Base-by-base conservation (phyloP, 371 early-diverging fungal species). In the Thermomucor indicae-seudaticae region DNA sequence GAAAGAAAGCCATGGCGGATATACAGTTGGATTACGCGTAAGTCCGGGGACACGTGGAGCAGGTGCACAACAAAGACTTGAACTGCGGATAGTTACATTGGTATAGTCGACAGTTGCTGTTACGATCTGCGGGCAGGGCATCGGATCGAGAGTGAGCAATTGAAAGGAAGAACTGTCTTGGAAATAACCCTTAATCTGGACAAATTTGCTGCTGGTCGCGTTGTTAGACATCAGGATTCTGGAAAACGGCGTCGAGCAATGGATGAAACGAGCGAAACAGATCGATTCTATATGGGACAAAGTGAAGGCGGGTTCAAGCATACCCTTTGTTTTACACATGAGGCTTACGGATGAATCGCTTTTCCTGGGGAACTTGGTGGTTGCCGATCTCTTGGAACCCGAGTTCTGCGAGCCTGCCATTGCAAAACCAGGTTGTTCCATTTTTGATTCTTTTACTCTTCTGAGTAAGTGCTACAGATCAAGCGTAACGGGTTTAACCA, bases 21-120 rank as follows among this genome's bases (percentile, higher is more conserved):
- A 47, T 57, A 10, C 47, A 51, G 34, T 17, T 57, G 1, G 47
- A 57, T 14, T 57, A 51, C 20, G 44, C 47, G 51, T 57, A 57
- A 50, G 29, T 16, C 11, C 27, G 24, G 17, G 3, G 23, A 22
- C n/a, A 20, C 40, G 23, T 8, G 12, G 4, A 2, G 2, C 16
- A 37, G 3, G n/a, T 38, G 14, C 5, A 22, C 2, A 1, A 3
- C n/a, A 4, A 23, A 34, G 8, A 0, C 12, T 1, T 23, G 25
- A 19, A 20, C 12, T 14, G 17, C 34, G 19, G 5, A 37, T 23
- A 56, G 57, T 6, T 50, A 51, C 20, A n/a, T 57, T 4, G 58
- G 47, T 8, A 23, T 57, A 8, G 47, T 44, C 7, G 58, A 57
- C 27, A 49, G 37, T 29, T 32, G 22, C 14, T 51, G 58, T 27